Conservation (phyloP, 257 asterid genomes). For the Cinchona pubescens region DNA sequence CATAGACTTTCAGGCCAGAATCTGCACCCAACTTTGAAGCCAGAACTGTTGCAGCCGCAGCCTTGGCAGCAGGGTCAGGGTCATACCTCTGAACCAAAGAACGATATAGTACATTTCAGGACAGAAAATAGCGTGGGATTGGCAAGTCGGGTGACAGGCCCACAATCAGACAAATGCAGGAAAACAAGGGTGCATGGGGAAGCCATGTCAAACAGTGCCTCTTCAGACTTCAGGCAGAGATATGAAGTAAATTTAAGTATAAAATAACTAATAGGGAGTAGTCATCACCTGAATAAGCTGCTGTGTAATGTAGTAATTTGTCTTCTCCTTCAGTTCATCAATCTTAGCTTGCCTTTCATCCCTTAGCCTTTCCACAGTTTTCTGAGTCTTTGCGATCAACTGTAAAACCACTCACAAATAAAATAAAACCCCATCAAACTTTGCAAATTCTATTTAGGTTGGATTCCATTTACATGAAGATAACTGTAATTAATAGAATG, state of each 20-base stretch:
- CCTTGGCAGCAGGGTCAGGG: constrained; percentile 82
- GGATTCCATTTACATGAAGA: background rate
- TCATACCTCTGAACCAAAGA: constrained; percentile 61
- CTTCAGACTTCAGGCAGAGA: background rate
- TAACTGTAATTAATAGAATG: background rate
- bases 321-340: constrained; percentile 86
- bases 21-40: constrained; percentile 78
- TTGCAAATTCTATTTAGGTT: background rate
- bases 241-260: background rate
- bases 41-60: constrained; percentile 80
- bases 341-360: constrained; percentile 83
- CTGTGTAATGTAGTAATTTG: constrained; percentile 80
- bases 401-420: constrained; percentile 19
- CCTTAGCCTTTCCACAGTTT: constrained; percentile 68
- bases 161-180: background rate
- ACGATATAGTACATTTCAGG: constrained; percentile 21
- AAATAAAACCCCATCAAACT: background rate
- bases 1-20: constrained; percentile 56
- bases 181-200: background rate
- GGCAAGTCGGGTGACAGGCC: too few relatives aligned
- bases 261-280: background rate
- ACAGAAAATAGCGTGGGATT: background rate
- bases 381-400: constrained; percentile 78
- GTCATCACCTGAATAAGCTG: constrained; percentile 80
- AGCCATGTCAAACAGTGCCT: background rate